Base-by-base conservation (phyloP, 2,329 filamentous ascomycete genomes). In the Sordariomycetes sp. region DNA sequence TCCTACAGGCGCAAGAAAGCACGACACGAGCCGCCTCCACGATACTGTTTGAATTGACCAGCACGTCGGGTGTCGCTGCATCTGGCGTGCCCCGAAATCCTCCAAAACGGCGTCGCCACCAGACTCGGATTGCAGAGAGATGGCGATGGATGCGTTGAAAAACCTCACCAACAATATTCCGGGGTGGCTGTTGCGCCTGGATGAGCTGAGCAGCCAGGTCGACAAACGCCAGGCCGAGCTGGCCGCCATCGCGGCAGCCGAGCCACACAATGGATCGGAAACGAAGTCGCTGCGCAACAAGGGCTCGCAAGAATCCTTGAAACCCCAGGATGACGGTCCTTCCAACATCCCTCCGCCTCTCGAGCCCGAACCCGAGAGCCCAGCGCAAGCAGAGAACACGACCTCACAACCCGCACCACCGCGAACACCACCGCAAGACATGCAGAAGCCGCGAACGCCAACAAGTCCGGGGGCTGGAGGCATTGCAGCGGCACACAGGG, bases 221-320 rank as follows among this genome's bases (percentile, higher is more conserved):
- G 67, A 74, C 38, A 61, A 70, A 47, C 73, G 76, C 38, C 76
- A 81, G 58, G 56, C 61, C 33, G 74, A 79, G 47, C 61, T 80
- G 36, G 75, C 74, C 23, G 61, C 63, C 37, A 50, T 72, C 36
- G 58, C 53, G 26, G 45, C 47, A 28, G 42, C 44, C 11, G 45
- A 49, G 27, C 40, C 44, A n/a, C 21, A 38, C 11, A 20, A 31
- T 17, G 47, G 45, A 33, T 33, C 47, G 21, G 50, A 56, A 29
- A 51, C 56, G 25, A 61, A 54, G 37, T 70, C 68, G 4, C 45
- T 72, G 12, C 59, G 65, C 36, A 70, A 70, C 41, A 62, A 62
- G 34, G 69, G 69, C 30, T 73, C 70, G 8, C 69, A 66, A 17
- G 70, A 73, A 46, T 72, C 70, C 5, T 53, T 73, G 16, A 68